Base-by-base conservation (phyloP, 306 rosid species). In the Ammopiptanthus mongolicus region DNA sequence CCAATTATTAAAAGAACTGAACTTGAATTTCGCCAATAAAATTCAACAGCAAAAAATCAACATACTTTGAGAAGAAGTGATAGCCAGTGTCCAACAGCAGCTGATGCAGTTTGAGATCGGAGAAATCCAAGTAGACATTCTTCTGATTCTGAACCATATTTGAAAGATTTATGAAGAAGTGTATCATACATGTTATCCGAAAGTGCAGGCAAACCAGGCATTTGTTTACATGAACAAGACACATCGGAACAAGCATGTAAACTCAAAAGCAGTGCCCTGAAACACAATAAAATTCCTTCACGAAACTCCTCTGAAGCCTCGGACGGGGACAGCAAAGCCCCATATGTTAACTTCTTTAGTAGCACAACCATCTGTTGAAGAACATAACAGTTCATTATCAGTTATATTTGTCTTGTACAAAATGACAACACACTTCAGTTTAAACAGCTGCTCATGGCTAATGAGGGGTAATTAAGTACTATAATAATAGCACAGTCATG, bases 251-350 rank as follows among this genome's bases (percentile, higher is more conserved):
- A 91, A 33, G 96, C 83, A 74, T 68, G 4, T 82, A 95, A 85
- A 82, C 76, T 85, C 77, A 78, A 70, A 79, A 95, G 87, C 51
- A 95, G 73, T 28, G 86, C 91, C 91, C 73, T 88, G 71, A 87
- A 85, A 83, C 97, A 95, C 84, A 86, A 84, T 18, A 95, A 52
- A 82, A 90, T 82, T 85, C 98, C 97, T 88, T 84, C 98, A 57
- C 97, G 97, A 51, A 95, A 90, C 89, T 95, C 98, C 84, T 95
- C 98, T 46, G 98, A 95, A 47, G 98, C 98, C 66, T 95, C 96
- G 1, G 85, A 81, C 19, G 97, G 97, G 70, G 97, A 83, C 65
- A 95, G 85, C 83, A 95, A 68, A 48, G 97, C 98, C 73, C 97
- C 97, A 22, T 83, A 85, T 10, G 98, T 95, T 78, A 95, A 91